These are phyloP conservation scores for Pythium phragmitis DNA, from an alignment of 352 stramenopile species.

Conservation along the genomic window DNA sequence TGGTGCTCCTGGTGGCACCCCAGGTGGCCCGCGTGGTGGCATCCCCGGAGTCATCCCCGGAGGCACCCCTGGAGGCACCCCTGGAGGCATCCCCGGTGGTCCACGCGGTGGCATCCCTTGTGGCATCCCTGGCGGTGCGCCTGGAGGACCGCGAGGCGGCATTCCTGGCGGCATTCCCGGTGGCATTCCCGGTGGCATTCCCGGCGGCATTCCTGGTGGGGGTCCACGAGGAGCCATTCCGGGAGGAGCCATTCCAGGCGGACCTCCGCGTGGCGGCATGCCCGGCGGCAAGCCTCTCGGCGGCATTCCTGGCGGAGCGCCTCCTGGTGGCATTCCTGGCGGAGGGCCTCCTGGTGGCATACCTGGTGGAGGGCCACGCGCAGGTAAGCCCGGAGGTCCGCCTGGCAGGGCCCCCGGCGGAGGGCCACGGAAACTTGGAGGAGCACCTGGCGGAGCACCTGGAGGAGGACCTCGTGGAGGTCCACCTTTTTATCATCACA, in stretches of 20 bases:
- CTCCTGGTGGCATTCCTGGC: conserved; percentile 22
- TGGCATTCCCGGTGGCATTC: conserved; percentile 23
- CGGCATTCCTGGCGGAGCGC: conserved; percentile 23
- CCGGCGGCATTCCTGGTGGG: conserved; percentile 20
- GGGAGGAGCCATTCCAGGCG: conserved; percentile 39
- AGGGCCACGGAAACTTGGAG: not conserved
- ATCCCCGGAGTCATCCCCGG: conserved; percentile 11
- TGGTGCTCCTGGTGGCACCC: conserved; percentile 22
- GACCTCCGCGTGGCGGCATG: conserved; percentile 21
- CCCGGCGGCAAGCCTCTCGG: conserved; percentile 19
- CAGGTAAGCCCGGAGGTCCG: no score
- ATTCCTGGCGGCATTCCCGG: conserved; percentile 23
- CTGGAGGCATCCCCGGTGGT: conserved; percentile 21
- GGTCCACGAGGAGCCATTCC: conserved; percentile 35
- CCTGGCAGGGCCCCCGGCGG: conserved; percentile 38
- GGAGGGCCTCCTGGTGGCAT: conserved; percentile 17
- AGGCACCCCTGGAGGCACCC: no score
- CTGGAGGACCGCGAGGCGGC: conserved; percentile 12
- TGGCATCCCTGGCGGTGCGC: conserved; percentile 20
- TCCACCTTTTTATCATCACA: conserved; percentile 11
- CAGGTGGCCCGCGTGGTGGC: conserved; percentile 13
- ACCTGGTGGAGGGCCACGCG: conserved; percentile 18
- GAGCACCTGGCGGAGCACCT: conserved; percentile 18
- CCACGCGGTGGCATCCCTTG: conserved; percentile 13
- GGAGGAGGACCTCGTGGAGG: conserved; percentile 14